These are phyloP conservation scores for Alternaria tenuissima DNA, from an alignment of 2,329 filamentous ascomycete genomes.

Conservation along the genomic window DNA sequence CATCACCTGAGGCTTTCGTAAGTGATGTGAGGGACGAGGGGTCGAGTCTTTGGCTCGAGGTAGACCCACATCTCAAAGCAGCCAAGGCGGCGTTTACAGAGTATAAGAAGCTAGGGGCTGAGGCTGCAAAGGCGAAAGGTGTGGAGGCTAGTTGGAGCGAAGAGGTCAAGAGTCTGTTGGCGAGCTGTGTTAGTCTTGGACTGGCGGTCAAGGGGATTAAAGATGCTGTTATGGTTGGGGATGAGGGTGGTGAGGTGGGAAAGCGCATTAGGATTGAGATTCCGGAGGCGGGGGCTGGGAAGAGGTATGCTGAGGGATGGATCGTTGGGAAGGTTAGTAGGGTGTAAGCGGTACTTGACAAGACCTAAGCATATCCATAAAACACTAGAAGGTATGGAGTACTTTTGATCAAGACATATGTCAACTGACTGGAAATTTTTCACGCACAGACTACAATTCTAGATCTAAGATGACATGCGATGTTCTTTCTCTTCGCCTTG, in stretches of 20 bases:
- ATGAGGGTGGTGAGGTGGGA: neutral
- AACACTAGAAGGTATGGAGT: no score
- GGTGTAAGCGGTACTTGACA: constrained; percentile 1
- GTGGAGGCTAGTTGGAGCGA: constrained; percentile 51
- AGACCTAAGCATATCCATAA: no score
- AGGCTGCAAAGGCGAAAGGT: constrained; percentile 45
- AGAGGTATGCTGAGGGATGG: constrained; percentile 58
- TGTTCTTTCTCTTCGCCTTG: no score
- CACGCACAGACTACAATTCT: no score
- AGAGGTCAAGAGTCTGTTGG: constrained; percentile 41
- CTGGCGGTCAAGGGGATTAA: constrained; percentile 40
- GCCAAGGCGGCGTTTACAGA: constrained; percentile 48
- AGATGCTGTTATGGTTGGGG: neutral
- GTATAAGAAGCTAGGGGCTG: constrained; percentile 49
- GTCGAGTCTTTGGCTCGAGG: constrained; percentile 32
- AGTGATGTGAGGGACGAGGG: constrained; percentile 16
- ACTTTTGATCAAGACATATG: no score
- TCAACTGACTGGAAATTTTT: no score
- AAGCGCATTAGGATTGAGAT: constrained; percentile 47
- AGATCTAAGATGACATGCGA: no score
- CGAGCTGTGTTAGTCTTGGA: constrained; percentile 46
- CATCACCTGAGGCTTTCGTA: constrained; percentile 16
- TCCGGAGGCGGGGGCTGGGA: constrained; percentile 45
- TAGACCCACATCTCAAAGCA: constrained; percentile 39
- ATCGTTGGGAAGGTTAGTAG: constrained; percentile 54